These are phyloP conservation scores for Neurospora intermedia DNA, from an alignment of 495 filamentous ascomycete species.

Conservation along the genomic window DNA sequence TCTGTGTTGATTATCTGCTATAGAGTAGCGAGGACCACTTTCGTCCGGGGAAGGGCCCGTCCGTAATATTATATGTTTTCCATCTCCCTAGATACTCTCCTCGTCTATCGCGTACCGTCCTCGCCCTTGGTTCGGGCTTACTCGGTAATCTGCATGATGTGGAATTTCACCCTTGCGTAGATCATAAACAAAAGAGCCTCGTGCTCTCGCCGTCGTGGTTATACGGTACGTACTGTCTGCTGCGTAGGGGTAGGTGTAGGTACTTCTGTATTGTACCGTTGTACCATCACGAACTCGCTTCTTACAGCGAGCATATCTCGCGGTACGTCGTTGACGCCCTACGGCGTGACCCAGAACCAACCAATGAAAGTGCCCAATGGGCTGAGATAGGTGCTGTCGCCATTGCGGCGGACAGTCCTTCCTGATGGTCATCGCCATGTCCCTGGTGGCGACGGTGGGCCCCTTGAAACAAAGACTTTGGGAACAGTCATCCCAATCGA, in stretches of 20 bases:
- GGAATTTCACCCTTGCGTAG: not conserved
- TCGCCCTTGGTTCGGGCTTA: conserved; percentile 4
- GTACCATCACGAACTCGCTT: not conserved
- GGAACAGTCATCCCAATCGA: not conserved
- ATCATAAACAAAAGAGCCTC: conserved; percentile 3
- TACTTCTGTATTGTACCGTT: not conserved
- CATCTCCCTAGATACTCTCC: not conserved
- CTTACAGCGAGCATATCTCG: not conserved
- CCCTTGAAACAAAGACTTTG: conserved; percentile 2
- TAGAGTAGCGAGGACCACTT: not conserved
- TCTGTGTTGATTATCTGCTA: not conserved
- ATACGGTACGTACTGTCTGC: not conserved
- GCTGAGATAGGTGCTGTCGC: not conserved
- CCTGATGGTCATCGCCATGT: not conserved
- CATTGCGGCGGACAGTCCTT: not conserved
- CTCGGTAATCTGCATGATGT: conserved; percentile 3
- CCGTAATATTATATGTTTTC: not conserved
- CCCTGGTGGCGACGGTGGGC: conserved; percentile 9
- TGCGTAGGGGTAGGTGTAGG: not conserved
- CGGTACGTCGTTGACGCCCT: conserved; percentile 1
- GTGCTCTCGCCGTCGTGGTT: not conserved
- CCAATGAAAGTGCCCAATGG: not conserved
- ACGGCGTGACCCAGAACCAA: not conserved
- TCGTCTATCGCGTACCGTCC: not conserved
- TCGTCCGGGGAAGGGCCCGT: not conserved